Percentiles rank a stretch among this genome's conserved stretches.
Evolutionary conservation across 2,329 filamentous ascomycete species (phyloP).

Genomic region (Pseudopyrenochaeta lycopersici): DNA sequence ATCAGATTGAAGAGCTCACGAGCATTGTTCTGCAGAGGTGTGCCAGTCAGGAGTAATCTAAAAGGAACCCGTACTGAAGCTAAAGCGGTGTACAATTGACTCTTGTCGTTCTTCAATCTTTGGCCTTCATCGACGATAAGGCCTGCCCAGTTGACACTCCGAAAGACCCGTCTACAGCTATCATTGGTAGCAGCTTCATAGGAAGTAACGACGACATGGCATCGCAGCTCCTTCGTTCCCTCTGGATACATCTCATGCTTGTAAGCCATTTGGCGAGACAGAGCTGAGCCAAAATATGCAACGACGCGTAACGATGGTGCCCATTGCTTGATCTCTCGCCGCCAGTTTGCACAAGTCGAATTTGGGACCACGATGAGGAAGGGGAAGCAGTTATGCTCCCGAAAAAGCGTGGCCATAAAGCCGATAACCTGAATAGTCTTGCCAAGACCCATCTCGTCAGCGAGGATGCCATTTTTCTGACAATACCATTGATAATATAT

Average conservation of each 20-base stretch:
- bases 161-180: constrained; percentile 71
- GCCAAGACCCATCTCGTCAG: constrained; percentile 97
- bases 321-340: constrained; percentile 95
- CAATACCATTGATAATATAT: constrained; percentile 88
- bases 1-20: constrained; percentile 95
- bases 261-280: constrained; percentile 78
- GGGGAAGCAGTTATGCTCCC: constrained; percentile 78
- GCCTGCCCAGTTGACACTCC: constrained; percentile 80
- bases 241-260: constrained; percentile 85
- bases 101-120: constrained; percentile 91
- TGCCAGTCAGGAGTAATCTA: constrained; percentile 84
- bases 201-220: constrained; percentile 92
- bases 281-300: constrained; percentile 85
- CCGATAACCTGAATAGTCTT: constrained; percentile 95
- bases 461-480: constrained; percentile 85
- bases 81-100: constrained; percentile 79
- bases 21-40: constrained; percentile 94
- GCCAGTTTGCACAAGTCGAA: constrained; percentile 96
- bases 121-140: constrained; percentile 96
- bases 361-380: constrained; percentile 95
- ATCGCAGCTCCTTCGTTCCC: constrained; percentile 73
- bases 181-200: constrained; percentile 88
- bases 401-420: constrained; percentile 75
- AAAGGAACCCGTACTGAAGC: constrained; percentile 79
- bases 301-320: constrained; percentile 85